These are phyloP conservation scores for Vitis vinifera DNA, from an alignment of 164 flowering plant genomes.

Conservation along the genomic window ASM3070453v1 NC_081817.1:22807501-22808000, in stretches of 20 bases:
- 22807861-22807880: too few relatives aligned
- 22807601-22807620: neutral
- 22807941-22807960: too few relatives aligned
- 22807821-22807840: too few relatives aligned
- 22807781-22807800: neutral
- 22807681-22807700: conserved; percentile 83
- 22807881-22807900: too few relatives aligned
- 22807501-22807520: conserved; percentile 87
- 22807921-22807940: too few relatives aligned
- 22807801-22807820: too few relatives aligned
- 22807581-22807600: neutral
- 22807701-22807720: conserved; percentile 86
- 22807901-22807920: too few relatives aligned
- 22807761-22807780: conserved; percentile 29
- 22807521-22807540: conserved; percentile 83
- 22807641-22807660: conserved; percentile 22
- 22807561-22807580: neutral
- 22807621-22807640: neutral
- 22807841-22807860: too few relatives aligned
- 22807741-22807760: conserved; percentile 74
- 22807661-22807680: conserved; percentile 99
- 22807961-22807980: too few relatives aligned
- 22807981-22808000: too few relatives aligned
- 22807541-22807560: conserved; percentile 37
- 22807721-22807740: conserved; percentile 96